Evolutionary conservation across 1,284 basidiomycete genomes (phyloP).

Genomic region (Earliella scabrosa): DNA sequence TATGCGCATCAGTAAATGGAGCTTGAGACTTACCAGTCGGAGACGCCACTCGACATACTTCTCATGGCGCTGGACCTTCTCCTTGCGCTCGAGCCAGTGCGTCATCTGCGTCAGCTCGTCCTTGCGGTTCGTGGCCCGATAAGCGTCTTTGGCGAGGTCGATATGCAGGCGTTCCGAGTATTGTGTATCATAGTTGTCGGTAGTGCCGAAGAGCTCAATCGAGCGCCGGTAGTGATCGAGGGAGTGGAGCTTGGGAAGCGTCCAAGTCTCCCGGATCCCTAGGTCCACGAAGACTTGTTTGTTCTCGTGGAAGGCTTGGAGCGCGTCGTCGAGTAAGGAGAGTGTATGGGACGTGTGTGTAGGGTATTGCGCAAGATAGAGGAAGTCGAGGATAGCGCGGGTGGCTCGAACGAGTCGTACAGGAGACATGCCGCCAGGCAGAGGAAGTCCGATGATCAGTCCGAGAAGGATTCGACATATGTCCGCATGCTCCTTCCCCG

Average conservation of each 20-base stretch:
- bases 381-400: background rate
- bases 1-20: too few relatives aligned
- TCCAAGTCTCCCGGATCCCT: constrained; percentile 28
- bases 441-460: background rate
- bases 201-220: constrained; percentile 33
- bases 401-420: background rate
- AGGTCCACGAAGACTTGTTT: constrained; percentile 29
- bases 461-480: background rate
- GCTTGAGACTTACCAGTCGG: background rate
- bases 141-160: constrained; percentile 10
- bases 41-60: constrained; percentile 29
- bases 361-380: background rate
- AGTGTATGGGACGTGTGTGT: constrained; percentile 5
- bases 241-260: constrained; percentile 22
- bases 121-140: constrained; percentile 36
- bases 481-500: constrained; percentile 1
- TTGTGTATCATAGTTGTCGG: constrained; percentile 39
- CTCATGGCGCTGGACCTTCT: constrained; percentile 25
- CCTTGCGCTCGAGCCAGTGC: constrained; percentile 29
- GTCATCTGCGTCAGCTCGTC: constrained; percentile 41
- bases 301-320: constrained; percentile 31
- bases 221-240: background rate
- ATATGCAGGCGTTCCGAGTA: background rate
- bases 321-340: background rate
- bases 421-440: background rate